A percentile compares a stretch with the other conserved stretches of the same genome.
Evolutionary conservation across 257 asterid species (phyloP).

Genomic region (Pogostemon cablin): DNA sequence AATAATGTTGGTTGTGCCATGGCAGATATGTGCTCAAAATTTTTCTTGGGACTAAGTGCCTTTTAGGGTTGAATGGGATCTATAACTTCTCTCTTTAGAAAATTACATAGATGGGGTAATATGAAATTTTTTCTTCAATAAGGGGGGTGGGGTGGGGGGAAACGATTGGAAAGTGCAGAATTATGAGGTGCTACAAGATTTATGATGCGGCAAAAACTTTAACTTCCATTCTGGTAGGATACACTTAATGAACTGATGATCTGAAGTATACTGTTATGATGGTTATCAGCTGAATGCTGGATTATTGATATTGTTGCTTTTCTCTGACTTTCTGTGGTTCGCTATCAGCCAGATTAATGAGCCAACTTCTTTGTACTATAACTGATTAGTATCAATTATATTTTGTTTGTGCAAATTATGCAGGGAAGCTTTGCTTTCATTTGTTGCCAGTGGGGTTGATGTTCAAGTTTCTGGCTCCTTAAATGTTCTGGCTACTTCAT

Average conservation of each 20-base stretch:
- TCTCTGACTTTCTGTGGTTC: constrained; percentile 10
- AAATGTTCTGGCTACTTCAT: constrained; percentile 77
- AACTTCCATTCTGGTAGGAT: not conserved
- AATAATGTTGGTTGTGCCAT: constrained; percentile 8
- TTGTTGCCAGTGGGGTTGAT: constrained; percentile 76
- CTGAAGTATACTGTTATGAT: constrained; percentile 16
- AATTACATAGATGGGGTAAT: constrained; percentile 7
- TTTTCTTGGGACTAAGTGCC: not conserved
- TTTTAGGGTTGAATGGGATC: constrained; percentile 18
- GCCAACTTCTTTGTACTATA: constrained; percentile 22
- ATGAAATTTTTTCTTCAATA: constrained; percentile 2
- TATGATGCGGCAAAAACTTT: constrained; percentile 16
- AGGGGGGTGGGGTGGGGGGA: not conserved
- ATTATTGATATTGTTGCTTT: constrained; percentile 22
- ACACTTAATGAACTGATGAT: constrained; percentile 1
- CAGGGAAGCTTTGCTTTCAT: constrained; percentile 94
- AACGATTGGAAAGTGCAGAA: constrained; percentile 8
- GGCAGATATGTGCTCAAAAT: not conserved
- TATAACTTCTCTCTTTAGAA: constrained; percentile 14
- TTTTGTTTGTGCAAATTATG: constrained; percentile 33
- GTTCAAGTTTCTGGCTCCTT: constrained; percentile 88
- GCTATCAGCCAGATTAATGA: constrained; percentile 24
- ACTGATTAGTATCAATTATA: constrained; percentile 21
- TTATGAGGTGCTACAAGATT: constrained; percentile 25
- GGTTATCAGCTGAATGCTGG: constrained; percentile 10